A percentile compares a stretch with the other conserved stretches of the same genome.
Conservation (phyloP, 176 grass and related monocot species). For the Puccinellia tenuiflora region DNA sequence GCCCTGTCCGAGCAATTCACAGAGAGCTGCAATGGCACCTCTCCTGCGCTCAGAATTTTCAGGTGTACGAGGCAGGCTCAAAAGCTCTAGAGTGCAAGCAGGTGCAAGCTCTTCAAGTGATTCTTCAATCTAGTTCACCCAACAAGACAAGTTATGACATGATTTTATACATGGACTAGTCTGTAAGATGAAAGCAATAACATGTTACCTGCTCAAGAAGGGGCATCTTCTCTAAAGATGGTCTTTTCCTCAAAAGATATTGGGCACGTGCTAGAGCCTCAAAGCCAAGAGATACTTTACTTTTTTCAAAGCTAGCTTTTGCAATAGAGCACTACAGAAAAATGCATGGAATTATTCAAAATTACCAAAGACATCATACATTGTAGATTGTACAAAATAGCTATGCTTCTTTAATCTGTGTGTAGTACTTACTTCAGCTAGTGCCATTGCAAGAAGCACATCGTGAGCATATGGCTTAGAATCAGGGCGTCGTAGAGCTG, state of each 20-base stretch:
- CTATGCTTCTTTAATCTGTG: neutral
- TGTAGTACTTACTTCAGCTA: conserved; percentile 74
- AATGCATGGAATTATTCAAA: conserved; percentile 33
- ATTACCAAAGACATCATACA: neutral
- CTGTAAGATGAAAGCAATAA: conserved; percentile 19
- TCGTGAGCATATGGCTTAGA: conserved; percentile 84
- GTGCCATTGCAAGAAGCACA: conserved; percentile 84
- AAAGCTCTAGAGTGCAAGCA: conserved; percentile 84
- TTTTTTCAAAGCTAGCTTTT: conserved; percentile 87
- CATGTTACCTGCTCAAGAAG: conserved; percentile 76
- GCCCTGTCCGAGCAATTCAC: conserved; percentile 88
- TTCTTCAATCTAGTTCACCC: conserved; percentile 80
- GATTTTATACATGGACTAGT: neutral
- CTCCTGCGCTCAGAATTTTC: conserved; percentile 79
- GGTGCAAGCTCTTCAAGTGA: conserved; percentile 97
- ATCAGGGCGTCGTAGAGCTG: conserved; percentile 50
- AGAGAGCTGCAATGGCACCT: conserved; percentile 83
- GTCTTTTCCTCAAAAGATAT: conserved; percentile 77
- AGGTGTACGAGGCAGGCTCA: conserved; percentile 57
- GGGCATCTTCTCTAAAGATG: conserved; percentile 74
- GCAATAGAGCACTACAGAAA: conserved; percentile 84
- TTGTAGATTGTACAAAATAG: neutral
- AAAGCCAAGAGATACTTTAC: conserved; percentile 86
- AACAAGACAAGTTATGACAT: conserved; percentile 30
- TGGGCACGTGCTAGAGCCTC: conserved; percentile 96